Conservation (phyloP, 805 yeast genomes). For the Wickerhamiella alocasiicola region DNA sequence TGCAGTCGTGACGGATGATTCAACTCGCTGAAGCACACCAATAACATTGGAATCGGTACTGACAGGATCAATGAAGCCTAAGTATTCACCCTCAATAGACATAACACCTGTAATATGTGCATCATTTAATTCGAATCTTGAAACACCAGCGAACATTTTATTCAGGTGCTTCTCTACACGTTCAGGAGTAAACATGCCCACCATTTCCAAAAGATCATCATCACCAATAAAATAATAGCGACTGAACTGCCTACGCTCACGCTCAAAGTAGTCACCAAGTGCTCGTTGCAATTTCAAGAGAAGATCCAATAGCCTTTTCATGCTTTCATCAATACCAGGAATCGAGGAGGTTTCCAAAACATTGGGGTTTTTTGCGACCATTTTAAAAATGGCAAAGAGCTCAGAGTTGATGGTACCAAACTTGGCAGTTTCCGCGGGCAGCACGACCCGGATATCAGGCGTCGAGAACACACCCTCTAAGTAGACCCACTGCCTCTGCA, state of each 20-base stretch:
- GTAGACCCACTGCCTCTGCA: slow-evolving; percentile 82
- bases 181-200: slow-evolving; percentile 42
- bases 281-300: slow-evolving; percentile 49
- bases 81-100: slow-evolving; percentile 56
- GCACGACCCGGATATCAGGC: slow-evolving; percentile 44
- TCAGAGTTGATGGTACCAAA: slow-evolving; percentile 55
- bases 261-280: slow-evolving; percentile 64
- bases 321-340: slow-evolving; percentile 34
- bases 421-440: slow-evolving; percentile 59
- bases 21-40: slow-evolving; percentile 54
- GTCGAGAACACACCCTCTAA: slow-evolving; percentile 62
- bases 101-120: slow-evolving; percentile 34
- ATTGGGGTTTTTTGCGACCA: slow-evolving; percentile 35
- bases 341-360: slow-evolving; percentile 45
- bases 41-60: slow-evolving; percentile 34
- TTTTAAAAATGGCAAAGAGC: slow-evolving; percentile 39
- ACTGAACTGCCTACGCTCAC: slow-evolving; percentile 64
- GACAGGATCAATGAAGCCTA: slow-evolving; percentile 32
- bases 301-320: slow-evolving; percentile 44
- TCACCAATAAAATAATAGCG: slow-evolving; percentile 82
- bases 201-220: slow-evolving; percentile 72
- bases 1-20: slow-evolving; percentile 38
- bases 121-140: slow-evolving; percentile 30
- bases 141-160: slow-evolving; percentile 62
- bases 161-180: slow-evolving; percentile 45